Evolutionary conservation across 352 stramenopile genomes (phyloP), one percentile per base, ranked within the genome.

Genomic region (Peronospora destructor): DNA sequence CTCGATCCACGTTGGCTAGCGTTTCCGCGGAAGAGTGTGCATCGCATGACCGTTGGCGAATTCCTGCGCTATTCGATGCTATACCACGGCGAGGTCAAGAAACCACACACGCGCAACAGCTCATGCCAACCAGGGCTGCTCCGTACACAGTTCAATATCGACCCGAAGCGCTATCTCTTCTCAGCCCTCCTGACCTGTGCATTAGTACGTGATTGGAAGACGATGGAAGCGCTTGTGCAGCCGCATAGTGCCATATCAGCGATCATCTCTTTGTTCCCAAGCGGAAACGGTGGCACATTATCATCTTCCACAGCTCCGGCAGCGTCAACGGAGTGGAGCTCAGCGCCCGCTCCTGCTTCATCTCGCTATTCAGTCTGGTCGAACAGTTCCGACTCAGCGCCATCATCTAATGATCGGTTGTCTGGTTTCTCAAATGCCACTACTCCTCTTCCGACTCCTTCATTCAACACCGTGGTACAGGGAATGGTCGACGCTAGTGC

Each of bases 61-160:
- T 77, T 91, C 23, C 29, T 85, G 21, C 64, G 65, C 33, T 91
- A 88, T 51, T 64, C 50, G 0, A 55, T 86, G 62, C 44, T 88
- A 3, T 91, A 88, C 33, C 80, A 87, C 42, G 64, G 61, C 7
- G 66, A 73, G 9, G 10, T 44, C 11, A 59, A 48, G 56, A 61
- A 14, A 14, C 37, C 49, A 3, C 42, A 63, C 37, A 56, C 50
- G n/a, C 46, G 41, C 1, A 40, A 71, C 40, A 59, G 53, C 16
- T 46, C 40, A 9, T 66, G 60, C 16, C 52, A 68, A 4, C 64
- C 63, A 1, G 46, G 57, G 11, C 32, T 49, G 2, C 53, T 86
- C n/a, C 59, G 61, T n/a, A 51, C 71, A 14, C 61, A 50, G 11
- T 82, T 85, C 47, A 57, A 68, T 16, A 55, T 84, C 41, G 62